A percentile compares a stretch with the other conserved stretches of the same genome.
These are phyloP conservation scores for Keithomyces neogunnii DNA, from an alignment of 2,329 filamentous ascomycete species.

Conservation along the genomic window DNA sequence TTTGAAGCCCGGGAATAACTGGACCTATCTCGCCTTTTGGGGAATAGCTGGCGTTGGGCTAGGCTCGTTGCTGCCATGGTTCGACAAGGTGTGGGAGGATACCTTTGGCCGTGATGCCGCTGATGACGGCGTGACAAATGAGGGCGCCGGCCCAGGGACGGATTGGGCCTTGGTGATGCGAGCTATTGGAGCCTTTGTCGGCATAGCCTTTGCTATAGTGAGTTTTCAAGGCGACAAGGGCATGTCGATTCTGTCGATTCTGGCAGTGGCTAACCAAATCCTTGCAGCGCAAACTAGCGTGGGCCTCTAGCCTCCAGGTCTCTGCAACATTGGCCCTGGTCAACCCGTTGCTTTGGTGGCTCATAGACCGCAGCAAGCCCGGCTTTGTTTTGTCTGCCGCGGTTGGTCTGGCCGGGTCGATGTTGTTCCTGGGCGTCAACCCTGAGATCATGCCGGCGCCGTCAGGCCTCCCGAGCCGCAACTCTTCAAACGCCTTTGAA, in stretches of 20 bases:
- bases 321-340: constrained; percentile 81
- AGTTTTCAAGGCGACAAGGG: constrained; percentile 25
- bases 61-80: constrained; percentile 74
- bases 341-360: constrained; percentile 92
- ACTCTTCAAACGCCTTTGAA: neutral
- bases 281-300: constrained; percentile 71
- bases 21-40: constrained; percentile 73
- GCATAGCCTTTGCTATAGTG: constrained; percentile 66
- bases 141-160: constrained; percentile 35
- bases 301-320: constrained; percentile 91
- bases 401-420: constrained; percentile 67
- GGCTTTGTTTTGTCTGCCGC: constrained; percentile 72
- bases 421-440: constrained; percentile 64
- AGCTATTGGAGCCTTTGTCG: constrained; percentile 52
- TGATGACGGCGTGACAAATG: constrained; percentile 15
- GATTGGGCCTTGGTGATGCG: constrained; percentile 65
- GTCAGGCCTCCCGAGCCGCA: constrained; percentile 26
- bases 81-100: constrained; percentile 68
- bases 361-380: constrained; percentile 81
- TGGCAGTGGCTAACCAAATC: neutral
- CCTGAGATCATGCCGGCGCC: constrained; percentile 71
- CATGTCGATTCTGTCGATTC: neutral
- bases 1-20: constrained; percentile 37
- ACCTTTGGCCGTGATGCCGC: constrained; percentile 30
- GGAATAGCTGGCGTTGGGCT: constrained; percentile 68